Percentiles rank a stretch among this genome's conserved stretches.
phyloP scores from a whole-genome alignment of 1,284 basidiomycete species.

The Cryptococcus jaspeensis region DNA sequence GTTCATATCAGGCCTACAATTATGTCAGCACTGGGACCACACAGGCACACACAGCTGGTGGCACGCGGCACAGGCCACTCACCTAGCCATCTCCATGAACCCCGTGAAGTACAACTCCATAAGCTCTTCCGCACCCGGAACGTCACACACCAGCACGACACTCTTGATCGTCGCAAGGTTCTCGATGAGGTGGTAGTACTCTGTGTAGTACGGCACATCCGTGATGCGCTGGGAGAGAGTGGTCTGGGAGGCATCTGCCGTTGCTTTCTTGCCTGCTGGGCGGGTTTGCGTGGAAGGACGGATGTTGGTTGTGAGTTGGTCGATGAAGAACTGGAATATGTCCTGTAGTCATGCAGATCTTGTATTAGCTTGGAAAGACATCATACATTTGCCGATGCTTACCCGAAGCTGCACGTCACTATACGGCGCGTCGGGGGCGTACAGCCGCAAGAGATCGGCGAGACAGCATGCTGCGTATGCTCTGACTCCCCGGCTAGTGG shows the following conservation, averaged over 20 bases:
- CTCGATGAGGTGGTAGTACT: conserved; percentile 91
- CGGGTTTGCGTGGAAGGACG: conserved; percentile 54
- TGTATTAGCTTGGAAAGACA: background rate
- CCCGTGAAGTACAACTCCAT: conserved; percentile 79
- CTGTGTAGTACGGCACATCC: conserved; percentile 66
- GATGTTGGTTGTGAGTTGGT: conserved; percentile 73
- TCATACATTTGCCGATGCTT: conserved; percentile 14
- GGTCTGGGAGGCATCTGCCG: conserved; percentile 19
- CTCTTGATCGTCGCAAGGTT: conserved; percentile 91
- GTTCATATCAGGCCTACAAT: conserved; percentile 64
- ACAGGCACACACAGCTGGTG: too few species aligned
- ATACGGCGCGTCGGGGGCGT: conserved; percentile 96
- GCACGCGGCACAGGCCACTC: conserved; percentile 15
- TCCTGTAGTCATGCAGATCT: conserved; percentile 57
- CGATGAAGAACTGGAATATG: conserved; percentile 92
- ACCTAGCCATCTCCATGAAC: conserved; percentile 74
- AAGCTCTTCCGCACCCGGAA: conserved; percentile 81
- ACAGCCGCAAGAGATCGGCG: conserved; percentile 87
- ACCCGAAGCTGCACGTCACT: conserved; percentile 72
- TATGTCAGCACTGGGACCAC: too few species aligned
- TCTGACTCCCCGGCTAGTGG: conserved; percentile 69
- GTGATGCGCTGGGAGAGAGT: conserved; percentile 55
- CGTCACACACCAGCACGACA: conserved; percentile 87
- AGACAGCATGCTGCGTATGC: conserved; percentile 91
- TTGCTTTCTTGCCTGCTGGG: conserved; percentile 26